Evolutionary conservation across 2,329 filamentous ascomycete genomes (phyloP).

Genomic region (Fusarium aywerte): DNA sequence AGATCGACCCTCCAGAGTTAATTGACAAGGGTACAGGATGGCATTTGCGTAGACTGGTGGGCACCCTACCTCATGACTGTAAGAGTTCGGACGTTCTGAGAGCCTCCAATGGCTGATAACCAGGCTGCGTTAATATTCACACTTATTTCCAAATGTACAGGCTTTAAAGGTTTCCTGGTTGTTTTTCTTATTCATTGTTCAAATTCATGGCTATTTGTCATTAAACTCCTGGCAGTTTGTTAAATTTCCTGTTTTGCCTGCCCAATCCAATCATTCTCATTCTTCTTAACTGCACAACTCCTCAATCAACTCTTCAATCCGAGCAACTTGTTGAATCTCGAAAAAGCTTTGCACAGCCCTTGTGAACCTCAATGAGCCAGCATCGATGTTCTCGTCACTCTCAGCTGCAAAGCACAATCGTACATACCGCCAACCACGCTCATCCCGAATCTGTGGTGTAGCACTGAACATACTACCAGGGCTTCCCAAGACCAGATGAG

Average conservation of each 20-base stretch:
- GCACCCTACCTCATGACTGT: no score
- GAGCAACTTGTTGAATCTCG: slow-evolving; percentile 73
- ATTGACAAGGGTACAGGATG: no score
- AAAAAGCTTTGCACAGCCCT: slow-evolving; percentile 80
- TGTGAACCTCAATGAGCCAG: slow-evolving; percentile 71
- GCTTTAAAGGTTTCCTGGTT: neutral
- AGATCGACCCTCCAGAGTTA: no score
- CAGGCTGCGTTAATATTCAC: no score
- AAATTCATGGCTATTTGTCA: neutral
- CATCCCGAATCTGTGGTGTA: slow-evolving; percentile 65
- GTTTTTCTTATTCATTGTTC: neutral
- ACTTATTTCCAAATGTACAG: no score
- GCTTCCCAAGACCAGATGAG: slow-evolving; percentile 74
- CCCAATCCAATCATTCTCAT: neutral
- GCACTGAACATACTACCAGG: slow-evolving; percentile 81
- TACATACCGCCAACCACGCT: slow-evolving; percentile 76
- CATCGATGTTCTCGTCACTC: slow-evolving; percentile 73
- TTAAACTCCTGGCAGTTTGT: slow-evolving; percentile 1
- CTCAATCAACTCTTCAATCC: slow-evolving; percentile 71
- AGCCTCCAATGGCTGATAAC: no score
- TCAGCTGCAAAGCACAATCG: slow-evolving; percentile 88
- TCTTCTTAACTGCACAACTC: slow-evolving; percentile 45
- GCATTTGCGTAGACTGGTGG: no score
- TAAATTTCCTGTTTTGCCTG: neutral
- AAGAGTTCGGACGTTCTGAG: no score